Evolutionary conservation across 2,329 filamentous ascomycete genomes (phyloP).

Genomic region (Amphichorda felina): DNA sequence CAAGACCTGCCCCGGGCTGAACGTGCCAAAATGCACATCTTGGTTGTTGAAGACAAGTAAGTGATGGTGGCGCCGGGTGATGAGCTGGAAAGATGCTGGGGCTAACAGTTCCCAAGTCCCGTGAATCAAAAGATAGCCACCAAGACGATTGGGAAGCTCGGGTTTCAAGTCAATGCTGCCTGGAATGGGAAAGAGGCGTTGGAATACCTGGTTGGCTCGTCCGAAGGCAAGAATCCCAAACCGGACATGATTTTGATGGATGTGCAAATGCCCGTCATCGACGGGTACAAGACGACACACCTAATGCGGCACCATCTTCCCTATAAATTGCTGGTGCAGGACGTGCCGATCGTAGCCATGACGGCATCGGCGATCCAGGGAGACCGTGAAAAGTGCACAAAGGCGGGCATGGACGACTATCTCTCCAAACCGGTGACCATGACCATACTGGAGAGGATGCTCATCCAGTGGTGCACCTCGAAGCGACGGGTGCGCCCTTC

Average conservation of each 20-base stretch:
- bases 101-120: slow-evolving; percentile 20
- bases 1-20: slow-evolving; percentile 42
- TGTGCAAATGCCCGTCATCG: slow-evolving; percentile 64
- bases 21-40: slow-evolving; percentile 51
- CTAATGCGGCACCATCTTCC: slow-evolving; percentile 56
- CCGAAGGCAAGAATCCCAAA: slow-evolving; percentile 35
- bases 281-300: slow-evolving; percentile 69
- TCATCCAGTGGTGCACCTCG: slow-evolving; percentile 51
- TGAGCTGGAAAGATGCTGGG: not conserved
- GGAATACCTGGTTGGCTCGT: slow-evolving; percentile 53
- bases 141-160: slow-evolving; percentile 62
- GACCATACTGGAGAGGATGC: slow-evolving; percentile 55
- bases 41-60: slow-evolving; percentile 75
- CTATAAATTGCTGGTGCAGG: slow-evolving; percentile 45
- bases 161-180: slow-evolving; percentile 57
- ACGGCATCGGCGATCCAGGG: slow-evolving; percentile 70
- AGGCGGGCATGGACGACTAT: slow-evolving; percentile 68
- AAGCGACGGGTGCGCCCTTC: slow-evolving; percentile 11
- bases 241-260: slow-evolving; percentile 74
- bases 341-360: slow-evolving; percentile 71
- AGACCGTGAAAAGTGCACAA: slow-evolving; percentile 61
- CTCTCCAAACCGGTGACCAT: slow-evolving; percentile 63
- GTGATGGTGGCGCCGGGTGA: slow-evolving; percentile 12
- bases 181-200: slow-evolving; percentile 74
- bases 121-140: slow-evolving; percentile 69